phyloP scores from a whole-genome alignment of 306 rosid genomes.

The Inga leiocalycina region DNA sequence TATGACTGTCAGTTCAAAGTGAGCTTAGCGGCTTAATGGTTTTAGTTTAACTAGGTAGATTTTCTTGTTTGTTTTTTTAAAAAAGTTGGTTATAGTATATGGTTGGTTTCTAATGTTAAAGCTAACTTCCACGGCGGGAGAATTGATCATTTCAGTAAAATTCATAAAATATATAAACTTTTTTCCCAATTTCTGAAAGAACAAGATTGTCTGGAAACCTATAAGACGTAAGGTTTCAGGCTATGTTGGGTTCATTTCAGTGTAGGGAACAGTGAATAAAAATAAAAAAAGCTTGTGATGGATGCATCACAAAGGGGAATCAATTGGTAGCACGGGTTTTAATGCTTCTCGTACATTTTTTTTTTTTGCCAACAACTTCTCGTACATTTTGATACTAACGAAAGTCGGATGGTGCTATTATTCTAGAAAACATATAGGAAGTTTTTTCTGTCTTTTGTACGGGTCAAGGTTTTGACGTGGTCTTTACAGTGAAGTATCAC shows the following conservation, averaged over 20 bases:
- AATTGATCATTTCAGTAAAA: not conserved
- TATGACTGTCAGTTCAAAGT: not conserved
- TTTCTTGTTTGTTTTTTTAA: not conserved
- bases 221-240: not conserved
- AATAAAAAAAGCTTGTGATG: constrained; percentile 7
- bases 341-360: not conserved
- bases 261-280: not conserved
- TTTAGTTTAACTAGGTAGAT: constrained; percentile 10
- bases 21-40: constrained; percentile 20
- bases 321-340: not conserved
- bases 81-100: not conserved
- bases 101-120: not conserved
- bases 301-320: not conserved
- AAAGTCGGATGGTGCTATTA: not conserved
- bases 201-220: constrained; percentile 14
- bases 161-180: not conserved
- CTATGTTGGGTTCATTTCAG: constrained; percentile 13
- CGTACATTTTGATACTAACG: not conserved
- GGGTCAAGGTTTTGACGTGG: constrained; percentile 1
- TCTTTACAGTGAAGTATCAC: not conserved
- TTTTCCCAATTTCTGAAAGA: not conserved
- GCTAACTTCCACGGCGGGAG: not conserved
- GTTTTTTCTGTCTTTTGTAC: not conserved
- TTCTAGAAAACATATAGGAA: not conserved
- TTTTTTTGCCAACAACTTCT: no score